Evolutionary conservation across 306 rosid genomes (phyloP), one percentile per base, ranked within the genome.

Genomic region (Arachis hypogaea): DNA sequence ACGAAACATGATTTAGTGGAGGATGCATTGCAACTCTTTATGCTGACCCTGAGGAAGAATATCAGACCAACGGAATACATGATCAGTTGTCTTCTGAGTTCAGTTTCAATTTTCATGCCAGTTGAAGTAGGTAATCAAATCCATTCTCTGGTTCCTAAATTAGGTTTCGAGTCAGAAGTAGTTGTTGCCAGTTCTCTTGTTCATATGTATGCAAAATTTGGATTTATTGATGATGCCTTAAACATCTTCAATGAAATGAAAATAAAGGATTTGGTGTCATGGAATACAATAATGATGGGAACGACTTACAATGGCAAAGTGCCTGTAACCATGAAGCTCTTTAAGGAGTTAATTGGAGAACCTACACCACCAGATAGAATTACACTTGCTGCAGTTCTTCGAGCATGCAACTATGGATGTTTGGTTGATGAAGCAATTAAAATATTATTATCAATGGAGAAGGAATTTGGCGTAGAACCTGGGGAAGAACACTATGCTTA

Each of bases 261-360:
- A 56, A 70, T 75, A 59, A 91, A 78, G 83, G 98, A 88, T 82
- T 82, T 90, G 82, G 82, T 87, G 68, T 80, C 92, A 50, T 90
- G 97, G 97, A 93, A 93, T 82, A 90, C 93, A 36, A 67, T 90
- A 68, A 82, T 90, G 80, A 78, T 56, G 82, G 98, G 96, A 72
- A 64, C 90, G 83, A 66, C 88, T 61, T 66, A 51, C 81, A 86
- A 88, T 79, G 93, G 92, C 38, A 79, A 71, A 56, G 81, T 67
- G 55, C 78, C 77, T 16, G 69, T 77, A 74, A 78, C 96, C 71
- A 50, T 90, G 56, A 71, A 79, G 45, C 71, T 78, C 62, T 88
- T 86, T 29, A 40, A 76, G 49, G 82, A 82, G 71, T 68, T 89
- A 42, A 64, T 80, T 30, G 72, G 67, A 59, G 78, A 75, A 75